Percentiles rank a stretch among this genome's conserved stretches.
Evolutionary conservation across 371 early-diverging fungal species (phyloP).

Genomic region (Saksenaea vasiformis): DNA sequence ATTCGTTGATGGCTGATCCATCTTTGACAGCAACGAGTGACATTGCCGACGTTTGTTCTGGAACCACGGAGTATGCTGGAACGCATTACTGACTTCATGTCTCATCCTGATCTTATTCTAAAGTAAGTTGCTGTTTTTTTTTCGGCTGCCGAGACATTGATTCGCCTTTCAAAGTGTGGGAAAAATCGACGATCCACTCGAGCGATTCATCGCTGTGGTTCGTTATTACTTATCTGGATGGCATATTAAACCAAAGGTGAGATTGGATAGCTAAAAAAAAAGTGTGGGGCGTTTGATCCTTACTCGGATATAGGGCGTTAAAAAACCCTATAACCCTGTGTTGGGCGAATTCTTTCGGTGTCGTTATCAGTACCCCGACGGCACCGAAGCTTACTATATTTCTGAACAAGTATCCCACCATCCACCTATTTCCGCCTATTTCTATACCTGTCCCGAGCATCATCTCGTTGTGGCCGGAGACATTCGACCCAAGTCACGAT

Average conservation of each 20-base stretch:
- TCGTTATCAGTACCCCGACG: conserved; percentile 68
- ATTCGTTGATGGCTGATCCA: neutral
- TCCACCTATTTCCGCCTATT: conserved; percentile 89
- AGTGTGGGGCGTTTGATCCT: neutral
- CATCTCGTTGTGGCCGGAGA: conserved; percentile 82
- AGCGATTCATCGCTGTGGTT: conserved; percentile 87
- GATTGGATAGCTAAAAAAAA: conserved; percentile 1
- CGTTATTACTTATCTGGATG: conserved; percentile 94
- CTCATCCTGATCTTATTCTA: conserved; percentile 84
- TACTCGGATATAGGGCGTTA: conserved; percentile 74
- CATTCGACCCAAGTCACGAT: conserved; percentile 86
- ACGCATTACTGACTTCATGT: conserved; percentile 92
- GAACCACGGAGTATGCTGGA: conserved; percentile 93
- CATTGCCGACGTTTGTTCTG: conserved; percentile 94
- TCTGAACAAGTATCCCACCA: conserved; percentile 95
- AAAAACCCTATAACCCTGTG: conserved; percentile 95
- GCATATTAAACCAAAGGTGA: conserved; percentile 93
- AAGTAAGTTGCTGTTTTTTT: conserved; percentile 71
- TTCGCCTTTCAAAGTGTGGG: conserved; percentile 49
- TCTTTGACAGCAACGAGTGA: conserved; percentile 61
- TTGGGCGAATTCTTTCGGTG: conserved; percentile 93
- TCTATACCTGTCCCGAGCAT: conserved; percentile 81
- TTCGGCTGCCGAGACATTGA: neutral
- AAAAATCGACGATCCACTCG: conserved; percentile 73
- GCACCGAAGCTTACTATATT: conserved; percentile 75